Conservation (phyloP, 805 yeast genomes). For the Priceomyces carsonii region DNA sequence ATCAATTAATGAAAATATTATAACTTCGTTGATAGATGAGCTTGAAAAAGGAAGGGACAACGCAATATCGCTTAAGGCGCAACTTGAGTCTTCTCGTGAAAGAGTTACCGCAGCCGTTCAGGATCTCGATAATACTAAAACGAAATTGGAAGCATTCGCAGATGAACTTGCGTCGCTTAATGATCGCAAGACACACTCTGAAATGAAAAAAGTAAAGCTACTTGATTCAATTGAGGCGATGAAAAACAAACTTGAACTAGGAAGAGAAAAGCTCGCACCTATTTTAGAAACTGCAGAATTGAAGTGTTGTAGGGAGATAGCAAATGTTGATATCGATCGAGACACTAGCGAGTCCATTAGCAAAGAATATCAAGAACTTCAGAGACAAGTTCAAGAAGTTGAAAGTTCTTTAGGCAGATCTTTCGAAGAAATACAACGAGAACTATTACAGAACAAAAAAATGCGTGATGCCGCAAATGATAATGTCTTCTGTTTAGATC, state of each 20-base stretch:
- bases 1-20: constrained; percentile 25
- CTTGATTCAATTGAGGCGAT: constrained; percentile 10
- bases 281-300: constrained; percentile 27
- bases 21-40: constrained; percentile 27
- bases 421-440: constrained; percentile 53
- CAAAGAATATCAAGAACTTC: constrained; percentile 47
- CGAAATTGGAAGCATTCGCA: constrained; percentile 15
- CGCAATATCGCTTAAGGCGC: constrained; percentile 2
- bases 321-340: constrained; percentile 34
- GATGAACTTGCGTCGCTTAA: constrained; percentile 12
- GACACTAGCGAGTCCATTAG: constrained; percentile 51
- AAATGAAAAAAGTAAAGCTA: constrained; percentile 12
- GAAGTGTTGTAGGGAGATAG: constrained; percentile 49
- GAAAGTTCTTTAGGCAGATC: constrained; percentile 56
- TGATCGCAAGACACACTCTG: constrained; percentile 13
- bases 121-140: constrained; percentile 13
- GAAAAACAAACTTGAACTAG: constrained; percentile 11
- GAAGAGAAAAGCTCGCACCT: constrained; percentile 16
- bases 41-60: constrained; percentile 12
- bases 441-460: constrained; percentile 45
- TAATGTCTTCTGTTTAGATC: constrained; percentile 36
- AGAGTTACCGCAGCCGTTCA: constrained; percentile 19
- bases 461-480: constrained; percentile 43
- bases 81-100: constrained; percentile 6
- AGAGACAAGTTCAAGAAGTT: constrained; percentile 48